Evolutionary conservation across 2,329 filamentous ascomycete genomes (phyloP).

Genomic region (Fusarium bulbicola): DNA sequence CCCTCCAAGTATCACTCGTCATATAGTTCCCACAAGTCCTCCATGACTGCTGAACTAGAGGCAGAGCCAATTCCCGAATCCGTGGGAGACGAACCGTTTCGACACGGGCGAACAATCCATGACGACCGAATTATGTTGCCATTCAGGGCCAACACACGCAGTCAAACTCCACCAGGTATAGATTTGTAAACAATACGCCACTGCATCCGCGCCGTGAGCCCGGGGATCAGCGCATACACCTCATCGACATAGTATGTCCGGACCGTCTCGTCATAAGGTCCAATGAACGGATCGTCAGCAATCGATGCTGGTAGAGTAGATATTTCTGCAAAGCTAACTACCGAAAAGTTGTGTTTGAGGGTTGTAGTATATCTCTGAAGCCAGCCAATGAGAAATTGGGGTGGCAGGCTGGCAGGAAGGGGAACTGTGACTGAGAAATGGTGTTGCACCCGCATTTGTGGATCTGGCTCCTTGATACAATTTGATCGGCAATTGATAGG

Average conservation of each 20-base stretch:
- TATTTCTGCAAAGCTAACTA: background rate
- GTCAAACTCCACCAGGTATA: background rate
- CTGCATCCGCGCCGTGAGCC: background rate
- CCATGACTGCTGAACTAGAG: background rate
- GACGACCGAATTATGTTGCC: background rate
- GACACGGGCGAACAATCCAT: background rate
- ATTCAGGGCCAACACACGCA: background rate
- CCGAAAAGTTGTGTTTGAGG: background rate
- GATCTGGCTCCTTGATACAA: background rate
- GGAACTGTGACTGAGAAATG: background rate
- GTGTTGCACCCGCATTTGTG: background rate
- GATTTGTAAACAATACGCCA: background rate
- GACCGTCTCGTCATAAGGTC: background rate
- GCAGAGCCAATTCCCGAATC: background rate
- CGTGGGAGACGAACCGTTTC: background rate
- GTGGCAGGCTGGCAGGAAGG: background rate
- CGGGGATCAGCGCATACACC: background rate
- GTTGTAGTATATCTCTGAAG: background rate
- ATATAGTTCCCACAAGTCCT: background rate
- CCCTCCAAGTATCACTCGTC: background rate
- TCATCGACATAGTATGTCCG: background rate
- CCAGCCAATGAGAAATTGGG: background rate
- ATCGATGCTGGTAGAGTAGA: background rate
- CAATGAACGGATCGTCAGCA: background rate
- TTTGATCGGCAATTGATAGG: background rate